A percentile compares a stretch with the other conserved stretches of the same genome.
phyloP scores from a whole-genome alignment of 352 stramenopile species.

The Thalassiosira allenii region DNA sequence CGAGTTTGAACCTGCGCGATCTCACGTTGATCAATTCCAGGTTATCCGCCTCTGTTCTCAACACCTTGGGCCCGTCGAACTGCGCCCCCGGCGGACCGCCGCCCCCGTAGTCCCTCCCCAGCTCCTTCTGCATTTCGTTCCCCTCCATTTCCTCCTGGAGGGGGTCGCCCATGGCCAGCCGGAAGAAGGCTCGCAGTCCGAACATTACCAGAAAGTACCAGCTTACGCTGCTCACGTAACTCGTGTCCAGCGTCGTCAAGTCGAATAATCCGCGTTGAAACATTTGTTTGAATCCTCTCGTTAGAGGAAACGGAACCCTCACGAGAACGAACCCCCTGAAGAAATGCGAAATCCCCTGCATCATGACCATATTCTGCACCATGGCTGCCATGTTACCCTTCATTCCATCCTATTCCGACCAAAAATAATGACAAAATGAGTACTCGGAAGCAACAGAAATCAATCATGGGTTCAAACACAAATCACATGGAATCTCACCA shows the following conservation, averaged over 20 bases:
- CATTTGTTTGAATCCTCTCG: constrained; percentile 97
- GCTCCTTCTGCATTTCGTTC: constrained; percentile 61
- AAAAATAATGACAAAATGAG: too few relatives aligned
- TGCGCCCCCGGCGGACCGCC: constrained; percentile 45
- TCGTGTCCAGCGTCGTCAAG: constrained; percentile 95
- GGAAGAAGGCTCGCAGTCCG: constrained; percentile 96
- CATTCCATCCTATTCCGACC: too few relatives aligned
- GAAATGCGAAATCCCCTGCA: constrained; percentile 98
- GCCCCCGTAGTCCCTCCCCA: constrained; percentile 53
- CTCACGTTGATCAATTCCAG: constrained; percentile 75
- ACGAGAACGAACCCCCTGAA: constrained; percentile 98
- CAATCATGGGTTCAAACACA: too few relatives aligned
- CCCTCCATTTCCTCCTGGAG: constrained; percentile 67
- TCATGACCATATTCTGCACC: constrained; percentile 99
- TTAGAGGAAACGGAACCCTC: constrained; percentile 98
- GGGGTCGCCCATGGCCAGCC: constrained; percentile 93
- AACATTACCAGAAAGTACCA: constrained; percentile 99
- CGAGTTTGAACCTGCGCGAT: constrained; percentile 69
- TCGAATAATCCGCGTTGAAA: constrained; percentile 95
- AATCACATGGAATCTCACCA: too few relatives aligned
- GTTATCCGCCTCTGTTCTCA: constrained; percentile 81
- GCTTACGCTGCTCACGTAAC: constrained; percentile 96
- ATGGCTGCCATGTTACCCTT: constrained; percentile 99
- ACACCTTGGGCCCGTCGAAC: constrained; percentile 60
- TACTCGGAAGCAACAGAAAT: too few relatives aligned